phyloP scores from a whole-genome alignment of 495 filamentous ascomycete species.

The Geoglossum glabrum region DNA sequence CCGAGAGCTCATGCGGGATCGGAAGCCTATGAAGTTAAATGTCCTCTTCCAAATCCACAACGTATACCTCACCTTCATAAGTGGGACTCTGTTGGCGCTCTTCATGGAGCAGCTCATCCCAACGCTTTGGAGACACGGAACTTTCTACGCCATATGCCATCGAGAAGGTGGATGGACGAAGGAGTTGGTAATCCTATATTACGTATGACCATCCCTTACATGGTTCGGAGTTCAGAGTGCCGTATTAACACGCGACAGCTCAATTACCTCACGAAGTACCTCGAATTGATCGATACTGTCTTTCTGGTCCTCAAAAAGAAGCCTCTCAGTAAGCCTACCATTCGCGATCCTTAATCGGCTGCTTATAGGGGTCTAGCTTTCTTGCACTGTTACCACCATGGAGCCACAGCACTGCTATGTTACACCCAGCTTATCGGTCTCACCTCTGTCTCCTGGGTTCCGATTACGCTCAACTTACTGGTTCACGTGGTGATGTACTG shows the following conservation, averaged over 20 bases:
- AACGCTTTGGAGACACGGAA: conserved; percentile 33
- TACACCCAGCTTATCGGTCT: conserved; percentile 50
- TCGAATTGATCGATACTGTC: conserved; percentile 48
- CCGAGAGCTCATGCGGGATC: conserved; percentile 43
- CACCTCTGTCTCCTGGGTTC: conserved; percentile 48
- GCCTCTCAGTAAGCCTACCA: conserved; percentile 30
- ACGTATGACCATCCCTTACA: conserved; percentile 26
- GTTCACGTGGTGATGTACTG: conserved; percentile 56
- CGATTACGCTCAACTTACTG: conserved; percentile 44
- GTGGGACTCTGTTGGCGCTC: conserved; percentile 36
- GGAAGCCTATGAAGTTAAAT: conserved; percentile 37
- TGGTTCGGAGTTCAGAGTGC: neutral
- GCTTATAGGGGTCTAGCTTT: conserved; percentile 25
- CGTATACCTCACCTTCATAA: conserved; percentile 40
- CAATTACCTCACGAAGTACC: conserved; percentile 55
- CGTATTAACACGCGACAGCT: conserved; percentile 25
- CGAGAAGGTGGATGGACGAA: conserved; percentile 46
- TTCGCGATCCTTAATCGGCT: neutral
- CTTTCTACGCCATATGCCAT: conserved; percentile 46
- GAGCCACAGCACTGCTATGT: conserved; percentile 49
- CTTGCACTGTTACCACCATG: conserved; percentile 59
- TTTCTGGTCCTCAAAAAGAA: conserved; percentile 61
- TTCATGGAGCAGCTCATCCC: conserved; percentile 47
- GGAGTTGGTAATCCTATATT: conserved; percentile 45
- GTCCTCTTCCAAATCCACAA: conserved; percentile 53